Percentiles rank a stretch among this genome's conserved stretches.
Evolutionary conservation across 1,284 basidiomycete genomes (phyloP).

Genomic region (Cystobasidium sp.): DNA sequence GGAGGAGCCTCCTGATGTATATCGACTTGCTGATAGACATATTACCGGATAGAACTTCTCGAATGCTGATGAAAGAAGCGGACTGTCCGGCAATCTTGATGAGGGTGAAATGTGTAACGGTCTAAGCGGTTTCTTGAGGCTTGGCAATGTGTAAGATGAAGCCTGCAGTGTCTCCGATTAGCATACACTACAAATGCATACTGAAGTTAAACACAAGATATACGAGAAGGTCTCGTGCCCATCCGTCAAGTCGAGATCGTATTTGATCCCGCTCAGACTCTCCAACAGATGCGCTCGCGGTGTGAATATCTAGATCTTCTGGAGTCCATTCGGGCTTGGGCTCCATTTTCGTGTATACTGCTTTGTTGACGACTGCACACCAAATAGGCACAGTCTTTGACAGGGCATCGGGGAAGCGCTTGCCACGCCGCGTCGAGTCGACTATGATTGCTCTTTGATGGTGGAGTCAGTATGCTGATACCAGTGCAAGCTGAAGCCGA

Average conservation of each 20-base stretch:
- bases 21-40: constrained; percentile 72
- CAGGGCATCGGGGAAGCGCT: constrained; percentile 90
- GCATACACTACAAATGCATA: neutral
- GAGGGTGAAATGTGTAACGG: constrained; percentile 73
- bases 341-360: constrained; percentile 58
- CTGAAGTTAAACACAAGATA: constrained; percentile 33
- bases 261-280: constrained; percentile 73
- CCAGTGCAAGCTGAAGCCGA: neutral
- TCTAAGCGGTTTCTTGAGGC: constrained; percentile 63
- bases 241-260: constrained; percentile 65
- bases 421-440: constrained; percentile 90
- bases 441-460: constrained; percentile 74
- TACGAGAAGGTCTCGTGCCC: constrained; percentile 69
- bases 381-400: constrained; percentile 95
- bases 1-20: constrained; percentile 48
- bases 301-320: constrained; percentile 65
- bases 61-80: neutral
- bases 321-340: constrained; percentile 54
- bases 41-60: constrained; percentile 67
- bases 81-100: constrained; percentile 50
- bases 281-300: constrained; percentile 63
- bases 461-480: neutral
- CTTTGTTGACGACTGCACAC: constrained; percentile 89
- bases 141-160: constrained; percentile 64
- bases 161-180: neutral